Evolutionary conservation across 2,329 filamentous ascomycete genomes (phyloP).

Genomic region (Nemania sp.): DNA sequence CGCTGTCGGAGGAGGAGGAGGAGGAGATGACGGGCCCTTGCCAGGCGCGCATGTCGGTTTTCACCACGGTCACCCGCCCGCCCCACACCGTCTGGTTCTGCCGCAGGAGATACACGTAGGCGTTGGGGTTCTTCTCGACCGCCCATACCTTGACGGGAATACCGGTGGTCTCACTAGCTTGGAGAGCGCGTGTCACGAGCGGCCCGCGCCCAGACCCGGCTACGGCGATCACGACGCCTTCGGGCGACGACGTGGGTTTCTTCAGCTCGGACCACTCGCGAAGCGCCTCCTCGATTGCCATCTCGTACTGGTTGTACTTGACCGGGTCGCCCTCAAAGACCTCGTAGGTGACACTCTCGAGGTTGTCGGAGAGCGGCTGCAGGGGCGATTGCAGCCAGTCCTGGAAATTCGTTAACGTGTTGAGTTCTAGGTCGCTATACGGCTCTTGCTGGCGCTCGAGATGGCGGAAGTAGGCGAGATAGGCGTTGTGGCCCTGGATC

Average conservation of each 20-base stretch:
- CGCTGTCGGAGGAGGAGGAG: neutral
- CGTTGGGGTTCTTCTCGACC: slow-evolving; percentile 98
- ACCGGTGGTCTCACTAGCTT: slow-evolving; percentile 80
- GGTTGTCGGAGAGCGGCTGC: slow-evolving; percentile 93
- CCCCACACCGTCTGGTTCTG: slow-evolving; percentile 88
- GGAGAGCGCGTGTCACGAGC: slow-evolving; percentile 86
- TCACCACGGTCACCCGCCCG: slow-evolving; percentile 84
- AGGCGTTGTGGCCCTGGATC: slow-evolving; percentile 51
- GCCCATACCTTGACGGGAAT: slow-evolving; percentile 89
- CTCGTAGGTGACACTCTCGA: slow-evolving; percentile 97
- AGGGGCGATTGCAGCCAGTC: slow-evolving; percentile 96
- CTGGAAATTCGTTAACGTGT: slow-evolving; percentile 73
- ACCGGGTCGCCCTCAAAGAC: slow-evolving; percentile 98
- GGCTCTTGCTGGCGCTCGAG: slow-evolving; percentile 84
- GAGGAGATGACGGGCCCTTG: slow-evolving; percentile 75
- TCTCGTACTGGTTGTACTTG: slow-evolving; percentile 97
- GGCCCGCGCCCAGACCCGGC: slow-evolving; percentile 94
- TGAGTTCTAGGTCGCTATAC: slow-evolving; percentile 62
- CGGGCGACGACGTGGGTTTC: slow-evolving; percentile 79
- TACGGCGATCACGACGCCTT: slow-evolving; percentile 86
- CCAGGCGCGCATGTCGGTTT: slow-evolving; percentile 98
- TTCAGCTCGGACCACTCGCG: slow-evolving; percentile 79
- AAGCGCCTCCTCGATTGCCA: slow-evolving; percentile 83
- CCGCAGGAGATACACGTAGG: slow-evolving; percentile 89
- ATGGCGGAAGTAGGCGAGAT: slow-evolving; percentile 86